A percentile compares a stretch with the other conserved stretches of the same genome.
Evolutionary conservation across 2,329 filamentous ascomycete genomes (phyloP).

Genomic region (Cladosporium cucumerinum): DNA sequence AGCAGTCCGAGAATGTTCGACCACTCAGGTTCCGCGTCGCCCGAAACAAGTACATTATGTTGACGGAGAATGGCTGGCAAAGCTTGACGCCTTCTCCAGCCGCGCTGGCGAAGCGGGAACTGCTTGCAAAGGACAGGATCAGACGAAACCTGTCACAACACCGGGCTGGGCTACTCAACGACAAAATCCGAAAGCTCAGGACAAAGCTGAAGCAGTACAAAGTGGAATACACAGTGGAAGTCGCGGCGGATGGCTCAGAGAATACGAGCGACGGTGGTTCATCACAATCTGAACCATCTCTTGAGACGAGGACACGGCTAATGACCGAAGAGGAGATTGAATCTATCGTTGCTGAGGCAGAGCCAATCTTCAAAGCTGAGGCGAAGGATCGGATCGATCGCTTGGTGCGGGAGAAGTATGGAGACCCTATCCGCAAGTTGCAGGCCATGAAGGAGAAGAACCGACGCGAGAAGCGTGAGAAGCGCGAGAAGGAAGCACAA

Average conservation of each 20-base stretch:
- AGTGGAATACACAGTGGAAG: not conserved
- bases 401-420: not conserved
- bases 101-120: not conserved
- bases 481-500: not conserved
- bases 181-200: not conserved
- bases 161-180: not conserved
- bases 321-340: not conserved
- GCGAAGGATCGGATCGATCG: not conserved
- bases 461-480: not conserved
- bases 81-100: not conserved
- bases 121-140: not conserved
- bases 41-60: slow-evolving; percentile 28
- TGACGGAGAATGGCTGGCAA: slow-evolving; percentile 31
- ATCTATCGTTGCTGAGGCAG: not conserved
- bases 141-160: not conserved
- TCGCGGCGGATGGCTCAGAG: not conserved
- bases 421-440: not conserved
- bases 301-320: not conserved
- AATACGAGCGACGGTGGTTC: not conserved
- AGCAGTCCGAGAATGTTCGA: slow-evolving; percentile 24
- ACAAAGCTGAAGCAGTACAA: not conserved
- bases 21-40: slow-evolving; percentile 33
- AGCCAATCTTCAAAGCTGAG: not conserved
- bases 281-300: not conserved
- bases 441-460: not conserved